Evolutionary conservation across 1,139 yeast genomes (phyloP).

Genomic region (Sugiyamaella paludigena): DNA sequence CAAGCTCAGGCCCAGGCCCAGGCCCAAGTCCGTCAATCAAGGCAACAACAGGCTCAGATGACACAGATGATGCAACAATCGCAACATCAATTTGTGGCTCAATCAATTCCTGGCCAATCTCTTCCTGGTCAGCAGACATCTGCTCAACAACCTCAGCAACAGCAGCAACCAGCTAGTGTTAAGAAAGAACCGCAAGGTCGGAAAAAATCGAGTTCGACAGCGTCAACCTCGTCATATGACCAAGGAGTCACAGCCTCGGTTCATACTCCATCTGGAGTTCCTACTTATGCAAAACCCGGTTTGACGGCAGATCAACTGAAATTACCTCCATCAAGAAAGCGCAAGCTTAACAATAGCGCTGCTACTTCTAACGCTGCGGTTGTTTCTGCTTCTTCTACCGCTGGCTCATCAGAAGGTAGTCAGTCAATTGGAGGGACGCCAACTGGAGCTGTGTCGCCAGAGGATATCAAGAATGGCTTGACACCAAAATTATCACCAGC

Average conservation of each 20-base stretch:
- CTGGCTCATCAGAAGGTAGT: no score
- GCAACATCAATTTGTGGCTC: slow-evolving; percentile 14
- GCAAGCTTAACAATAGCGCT: slow-evolving; percentile 25
- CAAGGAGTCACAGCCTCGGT: slow-evolving; percentile 1
- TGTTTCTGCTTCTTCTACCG: no score
- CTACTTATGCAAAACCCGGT: slow-evolving; percentile 31
- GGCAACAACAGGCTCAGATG: background rate
- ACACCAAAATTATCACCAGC: slow-evolving; percentile 14
- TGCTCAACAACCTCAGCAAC: slow-evolving; percentile 9
- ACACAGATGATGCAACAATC: slow-evolving; percentile 14
- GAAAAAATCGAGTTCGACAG: background rate
- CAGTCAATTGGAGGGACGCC: slow-evolving; percentile 12
- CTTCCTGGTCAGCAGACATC: slow-evolving; percentile 3
- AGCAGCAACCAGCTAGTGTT: slow-evolving; percentile 10
- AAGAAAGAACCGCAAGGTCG: slow-evolving; percentile 7
- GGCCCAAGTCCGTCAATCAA: background rate
- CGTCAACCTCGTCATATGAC: slow-evolving; percentile 4
- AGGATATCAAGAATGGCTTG: slow-evolving; percentile 19
- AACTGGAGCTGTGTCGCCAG: slow-evolving; percentile 24
- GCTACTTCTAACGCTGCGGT: slow-evolving; percentile 13
- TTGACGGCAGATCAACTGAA: slow-evolving; percentile 34
- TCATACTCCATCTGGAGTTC: slow-evolving; percentile 30
- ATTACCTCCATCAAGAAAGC: slow-evolving; percentile 31
- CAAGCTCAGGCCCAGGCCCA: slow-evolving; percentile 5
- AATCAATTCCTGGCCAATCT: slow-evolving; percentile 3